Evolutionary conservation across 768 basidiomycete genomes (phyloP).

Genomic region (Boletus rubescentipes): DNA sequence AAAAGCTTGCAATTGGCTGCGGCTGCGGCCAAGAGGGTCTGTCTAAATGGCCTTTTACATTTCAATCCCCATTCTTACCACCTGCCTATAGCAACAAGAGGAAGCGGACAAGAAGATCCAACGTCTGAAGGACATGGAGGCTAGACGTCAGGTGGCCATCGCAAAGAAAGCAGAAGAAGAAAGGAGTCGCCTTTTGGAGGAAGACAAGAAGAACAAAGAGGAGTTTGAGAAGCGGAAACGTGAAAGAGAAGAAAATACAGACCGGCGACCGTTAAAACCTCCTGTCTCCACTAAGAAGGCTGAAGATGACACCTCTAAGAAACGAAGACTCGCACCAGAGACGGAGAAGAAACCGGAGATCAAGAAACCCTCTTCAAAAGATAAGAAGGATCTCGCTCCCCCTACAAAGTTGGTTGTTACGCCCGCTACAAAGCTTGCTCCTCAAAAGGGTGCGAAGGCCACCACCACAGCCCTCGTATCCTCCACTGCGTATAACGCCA

Average conservation of each 20-base stretch:
- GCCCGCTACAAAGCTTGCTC: conserved; percentile 21
- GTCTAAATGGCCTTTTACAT: conserved; percentile 10
- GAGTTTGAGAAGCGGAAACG: conserved; percentile 77
- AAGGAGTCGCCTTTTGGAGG: conserved; percentile 56
- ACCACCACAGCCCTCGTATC: conserved; percentile 33
- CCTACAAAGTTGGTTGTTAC: conserved; percentile 29
- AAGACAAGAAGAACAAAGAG: conserved; percentile 71
- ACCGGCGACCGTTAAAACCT: conserved; percentile 61
- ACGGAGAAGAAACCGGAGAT: conserved; percentile 54
- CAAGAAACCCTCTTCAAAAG: conserved; percentile 64
- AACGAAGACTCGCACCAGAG: conserved; percentile 60
- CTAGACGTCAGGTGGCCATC: conserved; percentile 64
- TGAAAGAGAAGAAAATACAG: conserved; percentile 75
- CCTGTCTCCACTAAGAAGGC: conserved; percentile 55
- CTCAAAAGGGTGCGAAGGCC: conserved; percentile 41
- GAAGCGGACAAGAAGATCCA: conserved; percentile 77
- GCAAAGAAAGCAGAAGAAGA: conserved; percentile 83
- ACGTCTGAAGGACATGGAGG: conserved; percentile 79
- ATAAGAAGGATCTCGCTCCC: conserved; percentile 38
- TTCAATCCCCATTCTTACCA: conserved; percentile 4
- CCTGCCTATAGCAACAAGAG: conserved; percentile 72
- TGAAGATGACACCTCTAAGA: conserved; percentile 72
- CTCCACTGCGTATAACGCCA: conserved; percentile 40
- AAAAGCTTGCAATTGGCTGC: conserved; percentile 84
- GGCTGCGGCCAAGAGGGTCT: conserved; percentile 85